These are phyloP conservation scores for Aegilops umbellulata DNA, from an alignment of 176 grass and related monocot species.

Conservation along the genomic window DNA sequence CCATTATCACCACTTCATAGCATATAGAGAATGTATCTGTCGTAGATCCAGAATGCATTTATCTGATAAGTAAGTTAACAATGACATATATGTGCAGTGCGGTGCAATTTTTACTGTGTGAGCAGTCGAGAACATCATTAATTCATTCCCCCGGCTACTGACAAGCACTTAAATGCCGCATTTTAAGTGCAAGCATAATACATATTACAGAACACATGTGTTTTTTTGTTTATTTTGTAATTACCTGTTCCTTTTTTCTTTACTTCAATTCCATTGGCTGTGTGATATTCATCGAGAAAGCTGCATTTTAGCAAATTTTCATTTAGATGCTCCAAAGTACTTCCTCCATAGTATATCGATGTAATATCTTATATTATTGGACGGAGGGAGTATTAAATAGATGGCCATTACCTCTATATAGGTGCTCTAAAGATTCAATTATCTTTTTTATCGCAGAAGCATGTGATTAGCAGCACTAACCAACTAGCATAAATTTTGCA, in stretches of 20 bases:
- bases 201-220: background rate
- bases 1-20: background rate
- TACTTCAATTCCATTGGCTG: background rate
- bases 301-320: background rate
- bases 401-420: background rate
- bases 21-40: background rate
- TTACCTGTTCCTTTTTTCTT: background rate
- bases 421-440: background rate
- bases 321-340: background rate
- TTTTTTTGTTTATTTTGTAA: background rate
- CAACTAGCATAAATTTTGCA: background rate
- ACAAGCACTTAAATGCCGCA: background rate
- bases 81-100: background rate
- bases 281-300: background rate
- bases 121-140: background rate
- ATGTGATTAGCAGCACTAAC: background rate
- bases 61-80: constrained; percentile 1
- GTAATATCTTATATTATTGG: no score
- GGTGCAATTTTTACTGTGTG: background rate
- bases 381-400: background rate
- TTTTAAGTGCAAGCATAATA: background rate
- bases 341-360: no score
- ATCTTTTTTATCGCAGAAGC: background rate
- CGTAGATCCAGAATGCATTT: background rate
- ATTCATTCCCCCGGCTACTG: background rate